Evolutionary conservation across 176 grass and related monocot genomes (phyloP), one percentile per base, ranked within the genome.

Genomic region (Musa acuminata): DNA sequence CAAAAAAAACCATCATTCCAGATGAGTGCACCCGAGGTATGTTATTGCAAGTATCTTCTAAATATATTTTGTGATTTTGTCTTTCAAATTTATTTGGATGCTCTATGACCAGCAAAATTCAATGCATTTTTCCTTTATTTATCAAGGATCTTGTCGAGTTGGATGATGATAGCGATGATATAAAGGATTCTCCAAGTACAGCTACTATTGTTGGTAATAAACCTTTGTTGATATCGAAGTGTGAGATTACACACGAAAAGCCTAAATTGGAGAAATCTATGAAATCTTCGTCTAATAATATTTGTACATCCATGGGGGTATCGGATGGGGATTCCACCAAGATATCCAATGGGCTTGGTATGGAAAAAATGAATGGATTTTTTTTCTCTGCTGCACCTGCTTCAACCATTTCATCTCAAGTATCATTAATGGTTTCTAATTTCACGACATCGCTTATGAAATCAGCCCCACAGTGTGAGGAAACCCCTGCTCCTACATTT

Each of bases 61-160:
- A 59, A 6, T 13, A 21, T 13, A 20, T 70, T 57, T 19, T 14
- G 48, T 51, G 71, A 13, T 73, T n/a, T n/a, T 17, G 17, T 58
- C 14, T 14, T 58, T 14, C 2, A 58, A 12, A 58, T 54, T 73
- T 29, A n/a, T 62, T 9, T 76, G 25, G 20, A 43, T 12, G 20
- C 20, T 25, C 9, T 50, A 62, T 62, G 16, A 21, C 4, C 23
- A 55, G 54, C 62, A 12, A 16, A 64, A 54, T 19, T 75, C 24
- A 49, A 29, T 79, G 22, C 64, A 11, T 13, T 48, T 24, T 58
- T 5, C 5, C 29, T 26, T 75, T 20, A n/a, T 35, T 51, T 79
- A 73, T 69, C 1, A 76, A 88, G 86, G 75, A 79, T 76, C 64
- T 49, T 49, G 29, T 78, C 14, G 72, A 84, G 64, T 26, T 84